Evolutionary conservation across 352 stramenopile genomes (phyloP), one percentile per base, ranked within the genome.

Genomic region (Globisporangium camurandrum): DNA sequence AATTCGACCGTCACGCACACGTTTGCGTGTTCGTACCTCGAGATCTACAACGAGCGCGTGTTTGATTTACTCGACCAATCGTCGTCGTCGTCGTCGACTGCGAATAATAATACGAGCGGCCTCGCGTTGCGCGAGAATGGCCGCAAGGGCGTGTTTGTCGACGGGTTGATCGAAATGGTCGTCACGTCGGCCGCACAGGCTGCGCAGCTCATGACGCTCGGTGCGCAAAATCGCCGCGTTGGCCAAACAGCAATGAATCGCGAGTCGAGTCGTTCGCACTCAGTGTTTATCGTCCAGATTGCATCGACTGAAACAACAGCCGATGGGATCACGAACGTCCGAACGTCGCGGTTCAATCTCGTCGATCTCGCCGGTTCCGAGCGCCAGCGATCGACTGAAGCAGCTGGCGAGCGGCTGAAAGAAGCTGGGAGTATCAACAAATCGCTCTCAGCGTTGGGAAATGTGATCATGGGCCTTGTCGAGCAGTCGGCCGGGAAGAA

Each of bases 341-440:
- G 81, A 4, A 71, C 67, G 8, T 98, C 94, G 6, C 93, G 94
- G 6, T 89, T 99, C 27, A 99, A 98, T 61, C 72, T 99, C 24
- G 96, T 99, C 17, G 97, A 99, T 75, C 71, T 99, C 34, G 97
- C 97, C 14, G 97, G 97, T 12, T 98, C 91, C 3, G 96, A 99
- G 69, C 96, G 94, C 45, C 95, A 98, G 53, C 84, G 89, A 17
- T 96, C 91, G 61, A 99, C 96, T 4, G 95, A 97, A 40, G 89
- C 95, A 8, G 95, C 81, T 12, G 96, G 96, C 11, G 88, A 98
- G 38, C 85, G 94, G 31, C 69, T 98, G 52, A 98, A 98, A 69
- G 96, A 99, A 58, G 93, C 93, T 23, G 88, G 85, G 4, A 97
- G 93, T 53, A 98, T 98, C 63, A 98, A 98, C 68, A 91, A 97